Conservation (phyloP, 2,329 filamentous ascomycete species). For the Tolypocladium cylindrosporum region DNA sequence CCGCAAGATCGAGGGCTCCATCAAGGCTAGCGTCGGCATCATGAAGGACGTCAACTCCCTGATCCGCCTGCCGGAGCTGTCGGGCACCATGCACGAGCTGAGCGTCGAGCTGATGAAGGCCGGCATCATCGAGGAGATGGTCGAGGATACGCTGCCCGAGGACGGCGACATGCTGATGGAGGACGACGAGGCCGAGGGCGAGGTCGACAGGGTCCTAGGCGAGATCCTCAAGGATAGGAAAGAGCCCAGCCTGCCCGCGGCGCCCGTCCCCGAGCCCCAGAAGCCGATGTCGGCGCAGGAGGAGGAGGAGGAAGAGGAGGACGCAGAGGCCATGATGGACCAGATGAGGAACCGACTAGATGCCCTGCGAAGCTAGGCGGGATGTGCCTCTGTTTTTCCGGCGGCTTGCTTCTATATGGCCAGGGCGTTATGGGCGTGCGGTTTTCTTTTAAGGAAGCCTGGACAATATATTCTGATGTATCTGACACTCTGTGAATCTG, state of each 20-base stretch:
- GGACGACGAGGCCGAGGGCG: slow-evolving; percentile 63
- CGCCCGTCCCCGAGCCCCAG: slow-evolving; percentile 45
- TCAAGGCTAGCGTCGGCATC: slow-evolving; percentile 76
- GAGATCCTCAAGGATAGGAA: slow-evolving; percentile 81
- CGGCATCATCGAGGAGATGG: slow-evolving; percentile 96
- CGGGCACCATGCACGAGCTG: slow-evolving; percentile 80
- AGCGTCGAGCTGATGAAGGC: slow-evolving; percentile 84
- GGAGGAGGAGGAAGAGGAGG: slow-evolving; percentile 75
- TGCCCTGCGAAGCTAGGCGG: slow-evolving; percentile 72
- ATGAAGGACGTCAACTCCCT: slow-evolving; percentile 95
- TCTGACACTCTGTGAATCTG: not conserved
- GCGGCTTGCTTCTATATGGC: not conserved
- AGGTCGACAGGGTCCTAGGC: slow-evolving; percentile 87
- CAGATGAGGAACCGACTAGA: slow-evolving; percentile 91
- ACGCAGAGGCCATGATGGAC: slow-evolving; percentile 81
- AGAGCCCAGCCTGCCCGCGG: slow-evolving; percentile 45
- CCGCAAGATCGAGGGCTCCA: slow-evolving; percentile 89
- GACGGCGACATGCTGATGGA: slow-evolving; percentile 63
- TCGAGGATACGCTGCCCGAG: slow-evolving; percentile 74
- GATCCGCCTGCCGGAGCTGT: slow-evolving; percentile 74
- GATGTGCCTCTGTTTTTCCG: not conserved
- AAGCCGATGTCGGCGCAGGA: slow-evolving; percentile 43
- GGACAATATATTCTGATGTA: not conserved
- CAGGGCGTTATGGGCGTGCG: not conserved
- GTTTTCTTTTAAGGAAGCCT: not conserved